Evolutionary conservation across 2,329 filamentous ascomycete genomes (phyloP), one percentile per base, ranked within the genome.

Genomic region (Nemania diffusa): DNA sequence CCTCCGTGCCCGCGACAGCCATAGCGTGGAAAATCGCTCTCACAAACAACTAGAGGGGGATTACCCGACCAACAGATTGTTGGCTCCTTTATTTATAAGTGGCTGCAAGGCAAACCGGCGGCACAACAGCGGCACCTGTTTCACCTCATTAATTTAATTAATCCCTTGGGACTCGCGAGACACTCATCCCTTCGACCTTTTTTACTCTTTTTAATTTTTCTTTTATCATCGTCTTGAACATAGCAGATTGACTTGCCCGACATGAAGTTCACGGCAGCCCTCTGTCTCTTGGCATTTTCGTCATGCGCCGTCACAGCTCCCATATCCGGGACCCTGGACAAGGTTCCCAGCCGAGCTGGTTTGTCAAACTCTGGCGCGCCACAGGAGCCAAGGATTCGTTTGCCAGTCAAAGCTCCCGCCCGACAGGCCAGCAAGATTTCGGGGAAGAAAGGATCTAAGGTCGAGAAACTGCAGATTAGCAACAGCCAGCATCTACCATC

Each of bases 261-360:
- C 67, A 72, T 72, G 70, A 70, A 71, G 51, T 37, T 64, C n/a
- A 52, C 67, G 26, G 42, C 62, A 27, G 64, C 63, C 26, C 57
- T 71, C 27, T 56, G 44, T 51, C 42, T 69, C 48, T 61, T 71
- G 56, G 40, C 62, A 26, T 57, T 68, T 20, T 71, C 68, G 15
- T 63, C 67, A 48, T 71, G 42, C 50, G 60, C 56, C n/a, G 37
- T 66, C 7, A 62, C 66, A 9, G 62, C 64, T 2, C 68, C 70
- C 37, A 40, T 68, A 40, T 55, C 57, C 50, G 48, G 50, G 55
- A 24, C 24, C 42, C 22, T 57, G n/a, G 55, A 65, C 29, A 62
- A 62, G 37, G 29, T 48, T 29, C 48, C 56, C 7, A 15, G 50
- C n/a, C 64, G 48, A 60, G 57, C 44, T 32, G 64, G 65, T 42